Evolutionary conservation across 2,329 filamentous ascomycete species (phyloP).

Genomic region (Fusarium sp.): DNA sequence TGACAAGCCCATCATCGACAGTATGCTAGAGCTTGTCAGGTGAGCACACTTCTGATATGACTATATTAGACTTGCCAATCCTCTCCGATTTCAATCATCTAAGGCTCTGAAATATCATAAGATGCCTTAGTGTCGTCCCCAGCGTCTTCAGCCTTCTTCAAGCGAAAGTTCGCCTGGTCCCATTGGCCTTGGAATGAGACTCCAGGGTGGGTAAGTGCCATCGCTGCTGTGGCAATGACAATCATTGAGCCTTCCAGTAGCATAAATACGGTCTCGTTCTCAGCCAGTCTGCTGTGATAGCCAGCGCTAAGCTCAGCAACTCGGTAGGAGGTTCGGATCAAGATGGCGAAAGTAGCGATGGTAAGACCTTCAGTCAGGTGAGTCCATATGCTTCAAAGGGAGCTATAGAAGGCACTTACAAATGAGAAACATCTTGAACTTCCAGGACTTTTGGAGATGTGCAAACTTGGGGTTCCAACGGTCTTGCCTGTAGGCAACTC

Average conservation of each 20-base stretch:
- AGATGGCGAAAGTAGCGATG: background rate
- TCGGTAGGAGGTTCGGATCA: background rate
- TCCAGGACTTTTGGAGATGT: background rate
- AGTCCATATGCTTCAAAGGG: background rate
- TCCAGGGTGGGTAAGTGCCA: background rate
- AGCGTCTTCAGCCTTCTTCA: background rate
- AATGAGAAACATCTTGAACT: background rate
- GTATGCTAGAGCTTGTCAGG: too few species aligned
- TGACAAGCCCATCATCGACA: background rate
- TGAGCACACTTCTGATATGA: too few species aligned
- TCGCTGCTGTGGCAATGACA: background rate
- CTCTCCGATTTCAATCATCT: background rate
- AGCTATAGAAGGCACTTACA: background rate
- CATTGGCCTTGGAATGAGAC: background rate
- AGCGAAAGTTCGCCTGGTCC: background rate
- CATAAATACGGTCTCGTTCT: background rate
- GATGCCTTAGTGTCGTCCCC: background rate
- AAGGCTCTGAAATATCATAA: background rate
- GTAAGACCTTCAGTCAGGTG: background rate
- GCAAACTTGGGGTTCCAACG: background rate
- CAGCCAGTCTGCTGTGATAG: background rate
- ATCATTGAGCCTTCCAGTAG: background rate
- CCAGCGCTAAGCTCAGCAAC: background rate
- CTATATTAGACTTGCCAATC: background rate
- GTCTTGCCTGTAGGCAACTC: background rate